These are phyloP conservation scores for Auricularia heimuer DNA, from an alignment of 768 basidiomycete species.

Conservation along the genomic window DNA sequence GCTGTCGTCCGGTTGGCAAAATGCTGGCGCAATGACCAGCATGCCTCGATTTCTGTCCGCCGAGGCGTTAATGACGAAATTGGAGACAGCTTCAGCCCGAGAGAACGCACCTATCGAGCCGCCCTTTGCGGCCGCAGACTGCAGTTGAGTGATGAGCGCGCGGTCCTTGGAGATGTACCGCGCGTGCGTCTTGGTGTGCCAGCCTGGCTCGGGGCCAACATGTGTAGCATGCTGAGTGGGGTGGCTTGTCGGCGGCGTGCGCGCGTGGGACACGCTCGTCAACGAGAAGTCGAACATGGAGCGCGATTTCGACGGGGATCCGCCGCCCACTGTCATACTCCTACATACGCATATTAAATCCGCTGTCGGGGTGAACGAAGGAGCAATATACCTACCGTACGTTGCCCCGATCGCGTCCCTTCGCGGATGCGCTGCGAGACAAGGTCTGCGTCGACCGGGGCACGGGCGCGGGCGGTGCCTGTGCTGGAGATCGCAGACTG, in stretches of 20 bases:
- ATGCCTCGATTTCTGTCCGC: constrained; percentile 32
- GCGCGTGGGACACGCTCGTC: neutral
- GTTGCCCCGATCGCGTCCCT: neutral
- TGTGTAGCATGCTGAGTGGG: neutral
- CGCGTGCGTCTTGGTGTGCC: constrained; percentile 44
- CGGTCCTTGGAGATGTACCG: constrained; percentile 82
- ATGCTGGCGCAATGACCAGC: constrained; percentile 61
- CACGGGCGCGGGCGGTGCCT: neutral
- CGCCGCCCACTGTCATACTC: constrained; percentile 19
- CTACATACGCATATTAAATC: constrained; percentile 6
- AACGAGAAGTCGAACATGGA: neutral
- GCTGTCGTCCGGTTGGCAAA: constrained; percentile 79
- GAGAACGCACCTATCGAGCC: constrained; percentile 20
- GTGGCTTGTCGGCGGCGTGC: neutral
- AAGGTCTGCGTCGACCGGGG: neutral
- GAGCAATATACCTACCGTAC: constrained; percentile 2
- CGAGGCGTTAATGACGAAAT: too few relatives aligned
- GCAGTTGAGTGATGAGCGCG: constrained; percentile 58
- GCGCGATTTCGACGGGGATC: constrained; percentile 36
- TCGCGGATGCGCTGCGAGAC: neutral
- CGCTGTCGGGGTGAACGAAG: constrained; percentile 2
- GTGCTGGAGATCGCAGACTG: constrained; percentile 40
- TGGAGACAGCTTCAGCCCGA: neutral
- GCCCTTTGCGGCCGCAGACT: constrained; percentile 36
- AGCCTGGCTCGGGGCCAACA: constrained; percentile 15